Base-by-base conservation (phyloP, 75 land plant species). In the Azolla pinnata region DNA sequence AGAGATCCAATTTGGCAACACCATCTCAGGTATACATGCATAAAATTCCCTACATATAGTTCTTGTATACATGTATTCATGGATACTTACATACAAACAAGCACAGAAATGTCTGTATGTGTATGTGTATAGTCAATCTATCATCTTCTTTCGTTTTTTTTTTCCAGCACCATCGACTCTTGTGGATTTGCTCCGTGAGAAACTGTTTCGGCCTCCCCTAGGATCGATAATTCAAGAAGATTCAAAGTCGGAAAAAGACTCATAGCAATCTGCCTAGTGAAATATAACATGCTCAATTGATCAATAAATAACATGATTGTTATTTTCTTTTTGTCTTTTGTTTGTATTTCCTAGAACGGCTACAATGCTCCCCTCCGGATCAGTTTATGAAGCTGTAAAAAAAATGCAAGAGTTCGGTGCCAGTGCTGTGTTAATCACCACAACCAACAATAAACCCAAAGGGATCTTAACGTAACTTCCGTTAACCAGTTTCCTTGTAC, bases 401-500 rank as follows among this genome's bases (percentile, higher is more conserved):
- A 92, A 81, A 70, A 92, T 92, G 96, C 78, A 64, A 28, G 97
- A 92, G 33, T 35, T 54, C 53, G 79, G 74, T 33, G n/a, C 64
- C 51, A 92, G 80, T 56, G 77, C 77, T 53, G 97, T 46, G 4
- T 2, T 85, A 44, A 63, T 92, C 56, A 79, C 84, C 7, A 66
- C 82, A 45, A 69, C 74, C 46, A 85, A 68, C 31, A 81, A 85
- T 53, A 92, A 83, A 72, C 90, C 87, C 48, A 65, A 31, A 16
- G 97, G 97, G 57, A 92, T 92, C 44, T 64, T 92, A 27, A 92
- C 97, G 97, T 92, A 20, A 74, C 79, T 57, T 51, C 32, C 35
- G 21, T 2, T 18, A n/a, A n/a, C n/a, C n/a, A n/a, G n/a, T n/a
- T n/a, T n/a, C n/a, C 2, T 46, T 46, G 17, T 46, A 7, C 42